Percentiles rank a stretch among this genome's conserved stretches.
Evolutionary conservation across 257 asterid species (phyloP).

Genomic region (Rauvolfia tetraphylla): DNA sequence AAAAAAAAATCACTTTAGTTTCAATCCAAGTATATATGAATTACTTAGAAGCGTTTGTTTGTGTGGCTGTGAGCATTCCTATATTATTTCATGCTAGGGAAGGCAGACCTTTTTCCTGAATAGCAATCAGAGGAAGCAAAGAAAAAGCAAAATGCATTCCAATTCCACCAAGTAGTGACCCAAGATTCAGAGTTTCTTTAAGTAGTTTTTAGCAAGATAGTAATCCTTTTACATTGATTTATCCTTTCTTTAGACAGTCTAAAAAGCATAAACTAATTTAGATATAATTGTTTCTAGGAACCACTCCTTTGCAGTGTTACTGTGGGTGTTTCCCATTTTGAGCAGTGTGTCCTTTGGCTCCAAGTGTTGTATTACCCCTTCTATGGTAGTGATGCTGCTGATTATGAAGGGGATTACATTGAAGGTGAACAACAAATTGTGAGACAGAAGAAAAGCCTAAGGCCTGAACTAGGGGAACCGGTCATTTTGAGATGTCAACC

Average conservation of each 20-base stretch:
- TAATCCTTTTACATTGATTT: background rate
- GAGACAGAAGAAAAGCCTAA: constrained; percentile 53
- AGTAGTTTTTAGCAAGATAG: background rate
- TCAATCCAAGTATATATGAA: too few relatives aligned
- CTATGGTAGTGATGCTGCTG: constrained; percentile 56
- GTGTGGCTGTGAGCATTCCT: background rate
- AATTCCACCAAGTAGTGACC: background rate
- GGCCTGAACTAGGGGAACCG: constrained; percentile 65
- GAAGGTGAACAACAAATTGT: constrained; percentile 62
- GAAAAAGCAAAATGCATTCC: background rate
- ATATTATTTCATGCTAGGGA: background rate
- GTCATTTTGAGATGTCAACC: constrained; percentile 89
- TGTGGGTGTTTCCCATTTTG: constrained; percentile 84
- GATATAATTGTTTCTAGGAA: constrained; percentile 44
- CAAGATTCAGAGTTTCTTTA: background rate
- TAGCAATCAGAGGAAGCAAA: background rate
- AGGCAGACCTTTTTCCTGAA: background rate
- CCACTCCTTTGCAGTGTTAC: constrained; percentile 80
- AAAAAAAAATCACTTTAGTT: too few relatives aligned
- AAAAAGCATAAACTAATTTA: background rate
- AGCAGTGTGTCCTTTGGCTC: constrained; percentile 80
- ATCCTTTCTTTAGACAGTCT: background rate
- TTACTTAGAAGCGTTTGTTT: background rate
- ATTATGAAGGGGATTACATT: constrained; percentile 63
- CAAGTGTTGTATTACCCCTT: constrained; percentile 88